phyloP scores from a whole-genome alignment of 768 basidiomycete species.

The Leucosporidium scottii region DNA sequence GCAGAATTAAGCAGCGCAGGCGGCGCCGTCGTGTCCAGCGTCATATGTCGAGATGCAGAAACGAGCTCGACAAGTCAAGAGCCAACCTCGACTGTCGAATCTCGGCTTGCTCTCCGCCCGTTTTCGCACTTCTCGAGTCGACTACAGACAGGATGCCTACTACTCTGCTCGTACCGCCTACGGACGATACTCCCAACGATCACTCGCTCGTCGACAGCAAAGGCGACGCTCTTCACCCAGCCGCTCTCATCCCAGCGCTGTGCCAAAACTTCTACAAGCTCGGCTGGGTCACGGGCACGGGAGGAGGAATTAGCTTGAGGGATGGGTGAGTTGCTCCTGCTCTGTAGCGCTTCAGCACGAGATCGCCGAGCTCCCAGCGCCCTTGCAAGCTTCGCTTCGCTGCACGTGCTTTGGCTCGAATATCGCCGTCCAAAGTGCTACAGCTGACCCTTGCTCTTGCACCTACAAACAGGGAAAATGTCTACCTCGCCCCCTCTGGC shows the following conservation, averaged over 20 bases:
- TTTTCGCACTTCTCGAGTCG: too few relatives aligned
- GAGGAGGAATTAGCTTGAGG: slow-evolving; percentile 44
- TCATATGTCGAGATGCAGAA: too few relatives aligned
- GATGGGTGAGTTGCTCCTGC: slow-evolving; percentile 31
- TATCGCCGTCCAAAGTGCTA: background rate
- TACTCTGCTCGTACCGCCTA: slow-evolving; percentile 15
- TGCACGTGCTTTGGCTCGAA: slow-evolving; percentile 6
- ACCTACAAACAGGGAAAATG: slow-evolving; percentile 49
- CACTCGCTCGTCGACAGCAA: slow-evolving; percentile 38
- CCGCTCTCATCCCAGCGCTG: slow-evolving; percentile 81
- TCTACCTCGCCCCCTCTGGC: slow-evolving; percentile 79
- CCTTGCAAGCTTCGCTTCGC: background rate
- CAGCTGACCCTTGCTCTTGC: background rate
- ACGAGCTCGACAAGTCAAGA: too few relatives aligned
- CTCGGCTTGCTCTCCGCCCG: too few relatives aligned
- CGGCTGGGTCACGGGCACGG: slow-evolving; percentile 90
- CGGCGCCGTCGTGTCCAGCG: too few relatives aligned
- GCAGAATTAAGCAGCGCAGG: too few relatives aligned
- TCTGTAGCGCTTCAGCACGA: background rate
- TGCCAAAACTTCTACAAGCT: slow-evolving; percentile 76
- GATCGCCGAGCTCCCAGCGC: too few relatives aligned
- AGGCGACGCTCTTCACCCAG: slow-evolving; percentile 55
- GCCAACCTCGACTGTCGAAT: too few relatives aligned
- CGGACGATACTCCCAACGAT: slow-evolving; percentile 22
- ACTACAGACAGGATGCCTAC: too few relatives aligned